Percentiles rank a stretch among this genome's conserved stretches.
Conservation (phyloP, 345 rosid genomes). For the Arabidopsis arenosa region DNA sequence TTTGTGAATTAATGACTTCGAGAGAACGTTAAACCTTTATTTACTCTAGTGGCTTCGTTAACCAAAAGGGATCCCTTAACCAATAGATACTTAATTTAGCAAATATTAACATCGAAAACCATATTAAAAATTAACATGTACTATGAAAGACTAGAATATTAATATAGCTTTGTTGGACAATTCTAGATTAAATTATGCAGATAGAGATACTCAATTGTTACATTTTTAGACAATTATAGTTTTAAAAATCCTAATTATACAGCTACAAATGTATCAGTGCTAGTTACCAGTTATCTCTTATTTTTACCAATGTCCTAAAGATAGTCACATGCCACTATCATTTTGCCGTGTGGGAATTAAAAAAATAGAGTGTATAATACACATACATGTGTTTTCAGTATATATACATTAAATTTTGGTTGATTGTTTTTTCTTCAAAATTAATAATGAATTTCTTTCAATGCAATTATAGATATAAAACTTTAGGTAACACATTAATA, state of each 20-base stretch:
- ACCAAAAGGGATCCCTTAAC: background rate
- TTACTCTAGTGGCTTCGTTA: background rate
- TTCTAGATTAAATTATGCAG: too few relatives aligned
- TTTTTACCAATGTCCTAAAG: background rate
- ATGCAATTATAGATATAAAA: background rate
- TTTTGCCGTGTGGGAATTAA: background rate
- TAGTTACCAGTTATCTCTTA: background rate
- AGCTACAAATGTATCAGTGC: too few relatives aligned
- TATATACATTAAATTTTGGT: background rate
- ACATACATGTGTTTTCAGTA: background rate
- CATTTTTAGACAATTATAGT: too few relatives aligned
- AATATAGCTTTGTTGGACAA: too few relatives aligned
- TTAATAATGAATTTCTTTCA: background rate
- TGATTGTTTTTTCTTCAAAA: background rate
- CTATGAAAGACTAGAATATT: too few relatives aligned
- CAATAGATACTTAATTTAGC: background rate
- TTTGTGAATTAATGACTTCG: too few relatives aligned
- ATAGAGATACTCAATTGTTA: too few relatives aligned
- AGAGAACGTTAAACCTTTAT: too few relatives aligned
- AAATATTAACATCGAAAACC: too few relatives aligned
- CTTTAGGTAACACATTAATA: background rate
- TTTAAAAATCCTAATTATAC: too few relatives aligned
- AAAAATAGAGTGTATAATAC: background rate
- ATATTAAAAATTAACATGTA: too few relatives aligned
- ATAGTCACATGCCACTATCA: background rate